Conservation (phyloP, 2,329 filamentous ascomycete genomes). For the Cladosporium colombiae region DNA sequence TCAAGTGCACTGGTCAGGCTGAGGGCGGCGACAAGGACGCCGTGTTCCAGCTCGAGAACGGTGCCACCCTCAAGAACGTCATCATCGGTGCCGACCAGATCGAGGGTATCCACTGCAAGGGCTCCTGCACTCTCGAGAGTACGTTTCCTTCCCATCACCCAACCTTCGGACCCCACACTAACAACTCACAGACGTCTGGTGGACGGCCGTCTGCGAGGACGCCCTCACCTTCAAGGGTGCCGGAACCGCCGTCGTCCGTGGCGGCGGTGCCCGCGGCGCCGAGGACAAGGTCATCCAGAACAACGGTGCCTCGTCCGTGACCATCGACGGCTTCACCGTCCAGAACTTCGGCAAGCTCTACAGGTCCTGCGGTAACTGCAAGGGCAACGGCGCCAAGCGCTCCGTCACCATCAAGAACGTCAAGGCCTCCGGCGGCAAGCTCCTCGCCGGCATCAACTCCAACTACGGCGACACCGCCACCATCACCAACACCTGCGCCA, state of each 20-base stretch:
- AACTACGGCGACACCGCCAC: slow-evolving; percentile 19
- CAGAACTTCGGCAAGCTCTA: slow-evolving; percentile 17
- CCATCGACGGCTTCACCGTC: slow-evolving; percentile 20
- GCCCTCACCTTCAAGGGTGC: slow-evolving; percentile 38
- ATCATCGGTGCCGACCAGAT: slow-evolving; percentile 55
- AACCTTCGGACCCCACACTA: background rate
- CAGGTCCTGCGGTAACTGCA: slow-evolving; percentile 19
- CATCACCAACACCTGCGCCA: slow-evolving; percentile 19
- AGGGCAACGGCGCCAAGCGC: slow-evolving; percentile 20
- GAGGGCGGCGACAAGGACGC: slow-evolving; percentile 50
- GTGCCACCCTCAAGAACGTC: slow-evolving; percentile 54
- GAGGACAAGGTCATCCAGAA: slow-evolving; percentile 24
- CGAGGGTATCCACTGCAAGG: slow-evolving; percentile 56
- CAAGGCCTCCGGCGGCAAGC: slow-evolving; percentile 15
- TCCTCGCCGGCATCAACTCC: slow-evolving; percentile 20
- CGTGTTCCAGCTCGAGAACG: slow-evolving; percentile 56
- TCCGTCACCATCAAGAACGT: slow-evolving; percentile 20
- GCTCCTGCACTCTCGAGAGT: slow-evolving; percentile 34
- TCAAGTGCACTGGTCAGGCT: slow-evolving; percentile 45
- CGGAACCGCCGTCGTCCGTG: slow-evolving; percentile 28
- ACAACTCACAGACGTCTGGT: slow-evolving; percentile 50
- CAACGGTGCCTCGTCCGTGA: slow-evolving; percentile 23
- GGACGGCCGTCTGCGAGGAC: slow-evolving; percentile 41
- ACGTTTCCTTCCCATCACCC: background rate
- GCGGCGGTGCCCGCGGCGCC: slow-evolving; percentile 36